phyloP scores from a whole-genome alignment of 495 filamentous ascomycete genomes.

The Tuber umbilicatum region DNA sequence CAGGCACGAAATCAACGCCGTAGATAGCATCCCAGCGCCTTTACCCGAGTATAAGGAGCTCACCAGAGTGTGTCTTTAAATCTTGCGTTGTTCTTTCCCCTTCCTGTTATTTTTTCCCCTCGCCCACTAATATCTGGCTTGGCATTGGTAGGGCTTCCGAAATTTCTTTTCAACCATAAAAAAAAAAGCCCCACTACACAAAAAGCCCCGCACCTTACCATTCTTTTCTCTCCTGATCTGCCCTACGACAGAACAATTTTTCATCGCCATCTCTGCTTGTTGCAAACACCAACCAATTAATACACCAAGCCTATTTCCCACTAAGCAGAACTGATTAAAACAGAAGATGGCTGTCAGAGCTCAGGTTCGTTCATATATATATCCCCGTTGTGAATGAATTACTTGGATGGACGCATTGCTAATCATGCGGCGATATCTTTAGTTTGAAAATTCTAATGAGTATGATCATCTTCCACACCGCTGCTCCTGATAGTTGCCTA shows the following conservation, averaged over 20 bases:
- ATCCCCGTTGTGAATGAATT: neutral
- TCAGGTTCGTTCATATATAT: conserved; percentile 27
- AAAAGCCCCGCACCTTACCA: neutral
- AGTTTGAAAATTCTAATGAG: conserved; percentile 99
- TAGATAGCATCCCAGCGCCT: neutral
- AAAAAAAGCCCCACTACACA: conserved; percentile 1
- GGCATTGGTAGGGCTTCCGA: neutral
- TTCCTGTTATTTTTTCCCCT: neutral
- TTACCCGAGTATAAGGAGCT: neutral
- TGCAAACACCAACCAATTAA: conserved; percentile 12
- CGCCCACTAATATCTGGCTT: neutral
- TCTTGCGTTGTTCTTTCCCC: neutral
- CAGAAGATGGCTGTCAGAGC: conserved; percentile 39
- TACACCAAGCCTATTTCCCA: neutral
- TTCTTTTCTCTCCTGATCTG: neutral
- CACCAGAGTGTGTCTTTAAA: neutral
- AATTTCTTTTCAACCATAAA: neutral
- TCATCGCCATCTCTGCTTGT: neutral
- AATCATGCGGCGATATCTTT: conserved; percentile 15
- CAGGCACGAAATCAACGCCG: neutral
- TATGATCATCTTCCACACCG: conserved; percentile 49
- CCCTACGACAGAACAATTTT: neutral
- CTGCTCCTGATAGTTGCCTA: conserved; percentile 14
- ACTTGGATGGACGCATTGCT: conserved; percentile 6
- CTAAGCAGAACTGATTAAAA: conserved; percentile 18